Conservation (phyloP, 139 green algal species). For the Chlamydomonas incerta region DNA sequence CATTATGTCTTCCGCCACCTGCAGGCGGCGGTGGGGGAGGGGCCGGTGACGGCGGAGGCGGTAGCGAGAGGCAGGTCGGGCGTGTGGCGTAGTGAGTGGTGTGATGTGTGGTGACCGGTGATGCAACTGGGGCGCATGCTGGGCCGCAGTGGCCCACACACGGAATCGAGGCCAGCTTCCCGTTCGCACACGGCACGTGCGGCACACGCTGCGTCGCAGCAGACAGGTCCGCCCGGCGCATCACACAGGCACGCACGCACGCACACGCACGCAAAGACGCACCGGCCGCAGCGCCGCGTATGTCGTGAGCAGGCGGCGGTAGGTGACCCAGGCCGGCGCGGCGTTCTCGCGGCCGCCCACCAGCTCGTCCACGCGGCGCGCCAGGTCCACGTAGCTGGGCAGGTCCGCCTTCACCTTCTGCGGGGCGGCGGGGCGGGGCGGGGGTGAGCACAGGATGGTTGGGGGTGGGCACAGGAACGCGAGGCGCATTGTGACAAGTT, state of each 20-base stretch:
- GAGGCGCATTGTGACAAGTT: too few relatives aligned
- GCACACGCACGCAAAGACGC: not conserved
- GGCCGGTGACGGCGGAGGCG: too few relatives aligned
- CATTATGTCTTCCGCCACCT: slow-evolving; percentile 6
- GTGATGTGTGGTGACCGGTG: too few relatives aligned
- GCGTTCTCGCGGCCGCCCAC: slow-evolving; percentile 22
- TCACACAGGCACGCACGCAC: too few relatives aligned
- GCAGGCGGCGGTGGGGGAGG: not conserved
- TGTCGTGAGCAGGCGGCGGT: slow-evolving; percentile 32
- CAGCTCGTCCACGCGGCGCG: slow-evolving; percentile 35
- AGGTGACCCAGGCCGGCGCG: slow-evolving; percentile 27
- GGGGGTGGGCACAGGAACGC: too few relatives aligned
- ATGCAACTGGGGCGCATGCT: too few relatives aligned
- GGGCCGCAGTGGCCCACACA: too few relatives aligned
- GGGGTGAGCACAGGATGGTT: not conserved
- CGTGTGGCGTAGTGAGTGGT: too few relatives aligned
- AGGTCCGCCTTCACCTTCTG: slow-evolving; percentile 14
- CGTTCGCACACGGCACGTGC: too few relatives aligned
- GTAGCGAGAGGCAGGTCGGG: not conserved
- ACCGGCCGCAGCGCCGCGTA: slow-evolving; percentile 12
- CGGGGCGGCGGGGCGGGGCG: not conserved
- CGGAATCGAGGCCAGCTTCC: too few relatives aligned
- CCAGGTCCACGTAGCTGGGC: slow-evolving; percentile 41
- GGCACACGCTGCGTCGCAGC: too few relatives aligned
- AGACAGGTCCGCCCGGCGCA: too few relatives aligned